These are phyloP conservation scores for Cupressus sempervirens DNA, from an alignment of 75 land plant species.

Conservation along the genomic window DNA sequence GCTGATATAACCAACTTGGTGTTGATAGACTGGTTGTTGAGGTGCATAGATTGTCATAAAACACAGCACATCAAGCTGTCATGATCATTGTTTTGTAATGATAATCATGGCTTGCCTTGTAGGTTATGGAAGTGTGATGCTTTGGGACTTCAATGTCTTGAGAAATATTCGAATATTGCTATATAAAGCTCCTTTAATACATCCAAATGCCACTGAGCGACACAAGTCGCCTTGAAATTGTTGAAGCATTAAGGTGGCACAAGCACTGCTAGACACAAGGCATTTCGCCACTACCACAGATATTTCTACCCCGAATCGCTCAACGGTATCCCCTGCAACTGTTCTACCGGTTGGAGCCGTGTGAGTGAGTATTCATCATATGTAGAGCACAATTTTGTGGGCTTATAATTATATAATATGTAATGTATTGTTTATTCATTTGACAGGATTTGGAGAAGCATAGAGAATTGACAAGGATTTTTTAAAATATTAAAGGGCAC, in stretches of 20 bases:
- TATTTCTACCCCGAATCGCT: not conserved
- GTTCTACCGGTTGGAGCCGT: not conserved
- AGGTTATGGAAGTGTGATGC: not conserved
- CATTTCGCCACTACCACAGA: not conserved
- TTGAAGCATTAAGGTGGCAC: not conserved
- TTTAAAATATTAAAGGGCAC: not conserved
- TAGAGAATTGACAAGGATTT: not conserved
- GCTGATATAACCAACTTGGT: not conserved
- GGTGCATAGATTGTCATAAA: not conserved
- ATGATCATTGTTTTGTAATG: not conserved
- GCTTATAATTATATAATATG: not conserved
- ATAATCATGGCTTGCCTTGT: not conserved
- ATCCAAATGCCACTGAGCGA: constrained; percentile 2
- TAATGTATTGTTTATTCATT: not conserved
- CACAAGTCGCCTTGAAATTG: not conserved
- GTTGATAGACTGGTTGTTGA: not conserved
- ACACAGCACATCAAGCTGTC: not conserved
- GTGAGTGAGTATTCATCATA: not conserved
- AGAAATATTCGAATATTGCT: not conserved
- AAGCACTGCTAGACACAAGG: not conserved
- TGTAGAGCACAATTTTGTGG: not conserved
- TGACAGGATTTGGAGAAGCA: not conserved
- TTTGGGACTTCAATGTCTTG: not conserved
- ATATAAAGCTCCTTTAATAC: not conserved
- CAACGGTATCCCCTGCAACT: not conserved